Base-by-base conservation (phyloP, 768 basidiomycete genomes). In the Leccinum imitatum region DNA sequence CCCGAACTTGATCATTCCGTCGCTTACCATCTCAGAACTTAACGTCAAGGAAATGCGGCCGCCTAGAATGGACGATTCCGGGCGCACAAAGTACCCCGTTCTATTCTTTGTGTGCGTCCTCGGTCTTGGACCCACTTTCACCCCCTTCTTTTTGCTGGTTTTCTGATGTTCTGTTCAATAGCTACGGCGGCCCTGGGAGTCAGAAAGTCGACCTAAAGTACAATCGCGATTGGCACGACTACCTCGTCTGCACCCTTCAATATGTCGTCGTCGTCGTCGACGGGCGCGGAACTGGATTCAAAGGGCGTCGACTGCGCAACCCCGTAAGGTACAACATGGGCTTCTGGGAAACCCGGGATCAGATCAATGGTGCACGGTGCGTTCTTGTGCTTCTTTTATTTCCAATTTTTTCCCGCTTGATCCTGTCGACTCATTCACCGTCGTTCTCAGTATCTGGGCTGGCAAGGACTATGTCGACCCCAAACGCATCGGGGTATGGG, bases 21-120 rank as follows among this genome's bases (percentile, higher is more conserved):
- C 63, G 63, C 63, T 72, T 60, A 67, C 58, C 54, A 53, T 58
- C 61, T 39, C 66, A 95, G 93, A 93, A 68, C 77, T 98, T 57
- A 97, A 97, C 72, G 90, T 91, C 57, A 82, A 90, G 68, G 95
- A 98, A 76, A 83, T 96, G 65, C 85, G 93, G 15, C 97, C 97
- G 17, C 93, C 94, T 4, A 81, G 84, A 59, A 91, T 98, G 87
- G 97, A 99, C 66, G 87, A 91, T 67, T 89, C 93, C 21, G 97
- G 97, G n/a, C 86, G 91, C 48, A 93, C 90, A 9, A 95, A 96
- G 72, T 98, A 99, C 69, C 92, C 97, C 1, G 94, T 98, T 21
- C 78, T 99, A 30, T 94, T 98, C 79, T 79, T 83, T 48, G 91
- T 96, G 85, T 95, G 71, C 67, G 67, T 65, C 21, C 11, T 50